Conservation (phyloP, 495 filamentous ascomycete species). For the Penicillium nucicola region DNA sequence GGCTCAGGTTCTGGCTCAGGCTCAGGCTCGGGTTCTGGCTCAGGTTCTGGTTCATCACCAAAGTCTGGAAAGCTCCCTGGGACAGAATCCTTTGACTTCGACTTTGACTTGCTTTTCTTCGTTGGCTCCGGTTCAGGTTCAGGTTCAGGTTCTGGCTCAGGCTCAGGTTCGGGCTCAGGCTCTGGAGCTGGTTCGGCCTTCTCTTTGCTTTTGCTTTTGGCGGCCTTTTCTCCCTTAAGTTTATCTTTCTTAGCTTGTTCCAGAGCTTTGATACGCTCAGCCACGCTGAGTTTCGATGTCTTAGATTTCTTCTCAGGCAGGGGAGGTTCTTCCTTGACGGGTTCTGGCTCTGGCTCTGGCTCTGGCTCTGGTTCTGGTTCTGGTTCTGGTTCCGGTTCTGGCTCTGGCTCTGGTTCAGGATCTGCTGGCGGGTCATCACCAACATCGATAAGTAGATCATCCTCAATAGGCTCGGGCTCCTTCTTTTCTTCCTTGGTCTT, state of each 20-base stretch:
- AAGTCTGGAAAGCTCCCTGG: constrained; percentile 26
- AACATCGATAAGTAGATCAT: constrained; percentile 30
- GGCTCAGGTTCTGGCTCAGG: constrained; percentile 38
- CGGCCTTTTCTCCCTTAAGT: constrained; percentile 31
- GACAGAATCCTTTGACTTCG: constrained; percentile 2
- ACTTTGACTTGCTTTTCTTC: constrained; percentile 17
- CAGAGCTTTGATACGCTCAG: constrained; percentile 47
- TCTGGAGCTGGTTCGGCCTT: constrained; percentile 29
- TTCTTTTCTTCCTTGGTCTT: constrained; percentile 31
- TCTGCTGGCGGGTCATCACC: constrained; percentile 25
- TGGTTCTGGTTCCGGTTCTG: constrained; percentile 19
- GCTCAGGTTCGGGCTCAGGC: constrained; percentile 22
- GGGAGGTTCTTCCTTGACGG: constrained; percentile 9
- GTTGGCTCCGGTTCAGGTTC: constrained; percentile 10
- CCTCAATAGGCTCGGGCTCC: constrained; percentile 17
- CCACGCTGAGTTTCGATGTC: constrained; percentile 45
- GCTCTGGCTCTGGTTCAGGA: constrained; percentile 25
- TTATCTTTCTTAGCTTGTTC: constrained; percentile 43
- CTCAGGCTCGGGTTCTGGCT: constrained; percentile 26
- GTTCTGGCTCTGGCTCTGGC: constrained; percentile 27
- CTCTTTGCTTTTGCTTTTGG: constrained; percentile 27
- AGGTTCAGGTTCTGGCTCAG: constrained; percentile 12
- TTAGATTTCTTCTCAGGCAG: constrained; percentile 31
- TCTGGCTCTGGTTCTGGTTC: constrained; percentile 25
- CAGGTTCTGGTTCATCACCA: constrained; percentile 26